These are phyloP conservation scores for Cryphonectria japonica DNA, from an alignment of 2,329 filamentous ascomycete genomes.

Conservation along the genomic window DNA sequence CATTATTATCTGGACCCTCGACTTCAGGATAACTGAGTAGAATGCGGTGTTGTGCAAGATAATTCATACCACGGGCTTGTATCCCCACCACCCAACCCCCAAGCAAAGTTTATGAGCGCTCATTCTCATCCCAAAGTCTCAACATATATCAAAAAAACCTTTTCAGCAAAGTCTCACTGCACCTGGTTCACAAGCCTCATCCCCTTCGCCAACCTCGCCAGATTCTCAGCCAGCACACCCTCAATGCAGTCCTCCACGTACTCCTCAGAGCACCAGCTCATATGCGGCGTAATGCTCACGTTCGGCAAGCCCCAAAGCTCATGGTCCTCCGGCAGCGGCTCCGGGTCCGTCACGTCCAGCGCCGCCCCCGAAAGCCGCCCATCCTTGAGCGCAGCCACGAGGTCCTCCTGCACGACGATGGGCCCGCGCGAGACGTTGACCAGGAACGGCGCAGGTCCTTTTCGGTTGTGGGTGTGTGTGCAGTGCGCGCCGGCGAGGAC, in stretches of 20 bases:
- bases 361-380: conserved; percentile 16
- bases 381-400: conserved; percentile 22
- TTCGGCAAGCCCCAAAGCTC: conserved; percentile 18
- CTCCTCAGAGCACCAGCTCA: conserved; percentile 17
- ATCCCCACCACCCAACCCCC: too few species aligned
- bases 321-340: conserved; percentile 18
- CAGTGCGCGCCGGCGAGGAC: background rate
- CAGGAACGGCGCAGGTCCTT: conserved; percentile 6
- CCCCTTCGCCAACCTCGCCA: conserved; percentile 10
- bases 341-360: conserved; percentile 17
- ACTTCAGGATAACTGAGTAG: too few species aligned
- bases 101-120: too few species aligned
- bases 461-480: background rate
- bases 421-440: conserved; percentile 17
- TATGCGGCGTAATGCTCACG: conserved; percentile 22
- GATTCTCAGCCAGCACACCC: conserved; percentile 17
- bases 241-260: conserved; percentile 15
- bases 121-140: too few species aligned
- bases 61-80: too few species aligned
- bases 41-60: too few species aligned
- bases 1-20: too few species aligned
- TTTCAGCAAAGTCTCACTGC: background rate
- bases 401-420: conserved; percentile 15
- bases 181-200: conserved; percentile 17
- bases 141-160: too few species aligned